A percentile compares a stretch with the other conserved stretches of the same genome.
Evolutionary conservation across 2,329 filamentous ascomycete species (phyloP).

Genomic region (Nigrograna mackinnonii): DNA sequence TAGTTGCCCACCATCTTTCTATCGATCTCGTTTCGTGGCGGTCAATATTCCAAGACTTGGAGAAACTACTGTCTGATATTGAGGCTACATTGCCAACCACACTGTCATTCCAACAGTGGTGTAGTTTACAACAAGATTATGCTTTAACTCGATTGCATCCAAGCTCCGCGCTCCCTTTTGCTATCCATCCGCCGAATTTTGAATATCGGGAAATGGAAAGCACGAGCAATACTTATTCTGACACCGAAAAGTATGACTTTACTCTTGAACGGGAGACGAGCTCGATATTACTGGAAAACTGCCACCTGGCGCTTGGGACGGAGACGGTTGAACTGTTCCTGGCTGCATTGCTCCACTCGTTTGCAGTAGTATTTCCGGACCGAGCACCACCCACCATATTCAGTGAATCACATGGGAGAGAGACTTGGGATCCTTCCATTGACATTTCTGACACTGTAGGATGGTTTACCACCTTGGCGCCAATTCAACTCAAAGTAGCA

Average conservation of each 20-base stretch:
- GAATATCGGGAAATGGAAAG: conserved; percentile 22
- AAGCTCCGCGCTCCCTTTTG: conserved; percentile 7
- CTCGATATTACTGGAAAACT: conserved; percentile 15
- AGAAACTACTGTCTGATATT: conserved; percentile 19
- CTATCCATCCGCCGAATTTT: conserved; percentile 19
- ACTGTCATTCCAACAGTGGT: conserved; percentile 18
- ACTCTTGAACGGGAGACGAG: conserved; percentile 8
- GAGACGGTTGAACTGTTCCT: conserved; percentile 42
- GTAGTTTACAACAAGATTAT: conserved; percentile 10
- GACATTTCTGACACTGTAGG: conserved; percentile 20
- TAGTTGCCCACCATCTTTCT: conserved; percentile 33
- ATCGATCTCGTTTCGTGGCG: conserved; percentile 52
- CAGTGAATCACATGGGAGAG: conserved; percentile 18
- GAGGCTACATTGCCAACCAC: conserved; percentile 2
- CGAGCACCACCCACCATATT: conserved; percentile 46
- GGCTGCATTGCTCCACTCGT: conserved; percentile 8
- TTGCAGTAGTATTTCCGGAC: conserved; percentile 34
- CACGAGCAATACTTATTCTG: conserved; percentile 12
- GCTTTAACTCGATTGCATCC: conserved; percentile 3
- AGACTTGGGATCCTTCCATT: conserved; percentile 15
- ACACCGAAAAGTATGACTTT: conserved; percentile 12
- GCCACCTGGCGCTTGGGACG: conserved; percentile 50
- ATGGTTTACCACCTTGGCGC: conserved; percentile 20
- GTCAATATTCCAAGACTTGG: conserved; percentile 45
- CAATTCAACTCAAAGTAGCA: conserved; percentile 56